These are phyloP conservation scores for Butyriboletus loyo DNA, from an alignment of 768 basidiomycete genomes.

Conservation along the genomic window DNA sequence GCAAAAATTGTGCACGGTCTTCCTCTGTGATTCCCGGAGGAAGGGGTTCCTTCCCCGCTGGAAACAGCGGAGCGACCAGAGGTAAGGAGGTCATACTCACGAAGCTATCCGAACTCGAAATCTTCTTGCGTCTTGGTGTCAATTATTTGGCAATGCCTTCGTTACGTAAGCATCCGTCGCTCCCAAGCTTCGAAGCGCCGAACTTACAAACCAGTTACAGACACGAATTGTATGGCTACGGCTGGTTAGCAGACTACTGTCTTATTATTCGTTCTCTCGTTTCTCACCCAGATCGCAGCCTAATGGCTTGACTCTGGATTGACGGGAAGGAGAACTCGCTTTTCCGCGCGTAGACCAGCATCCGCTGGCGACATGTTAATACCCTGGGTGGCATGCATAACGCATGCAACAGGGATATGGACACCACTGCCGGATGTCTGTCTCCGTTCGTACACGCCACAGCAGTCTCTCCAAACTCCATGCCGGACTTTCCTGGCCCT, in stretches of 20 bases:
- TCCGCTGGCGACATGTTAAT: background rate
- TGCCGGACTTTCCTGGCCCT: background rate
- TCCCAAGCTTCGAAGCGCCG: no score
- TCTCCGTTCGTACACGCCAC: background rate
- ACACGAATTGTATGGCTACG: no score
- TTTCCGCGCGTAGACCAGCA: no score
- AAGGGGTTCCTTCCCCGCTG: conserved; percentile 83
- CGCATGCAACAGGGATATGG: no score
- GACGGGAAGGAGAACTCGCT: background rate
- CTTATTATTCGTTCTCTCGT: no score
- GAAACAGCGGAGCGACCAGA: conserved; percentile 68
- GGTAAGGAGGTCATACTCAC: conserved; percentile 26
- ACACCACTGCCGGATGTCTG: no score
- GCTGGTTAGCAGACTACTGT: no score
- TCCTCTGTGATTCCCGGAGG: conserved; percentile 82
- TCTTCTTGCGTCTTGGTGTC: conserved; percentile 13
- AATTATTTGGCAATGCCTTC: conserved; percentile 13
- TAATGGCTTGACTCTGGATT: no score
- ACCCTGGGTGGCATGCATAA: background rate
- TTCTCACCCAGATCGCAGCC: no score
- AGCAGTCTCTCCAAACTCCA: background rate
- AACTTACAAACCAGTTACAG: no score
- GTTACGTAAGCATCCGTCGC: background rate
- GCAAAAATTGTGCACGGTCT: conserved; percentile 61
- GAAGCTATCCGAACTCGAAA: background rate